Conservation (phyloP, 192 early-diverging fungal genomes). For the Podila verticillata region DNA sequence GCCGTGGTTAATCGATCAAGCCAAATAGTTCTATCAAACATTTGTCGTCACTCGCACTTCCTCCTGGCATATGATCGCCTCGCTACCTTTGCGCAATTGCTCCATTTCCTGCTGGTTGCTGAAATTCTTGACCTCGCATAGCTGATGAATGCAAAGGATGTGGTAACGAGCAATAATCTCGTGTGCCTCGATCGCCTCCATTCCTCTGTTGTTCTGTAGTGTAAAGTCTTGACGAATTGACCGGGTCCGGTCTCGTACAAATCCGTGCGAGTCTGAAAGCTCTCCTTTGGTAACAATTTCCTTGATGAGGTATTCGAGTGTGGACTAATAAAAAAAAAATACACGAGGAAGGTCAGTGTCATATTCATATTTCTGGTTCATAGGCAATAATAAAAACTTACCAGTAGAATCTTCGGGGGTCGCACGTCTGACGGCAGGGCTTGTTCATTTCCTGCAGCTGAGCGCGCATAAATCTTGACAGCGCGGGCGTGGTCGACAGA, state of each 20-base stretch:
- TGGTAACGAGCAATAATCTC: conserved; percentile 92
- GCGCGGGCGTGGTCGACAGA: conserved; percentile 70
- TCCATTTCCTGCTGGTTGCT: conserved; percentile 87
- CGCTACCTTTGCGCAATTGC: conserved; percentile 85
- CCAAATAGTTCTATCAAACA: too few relatives aligned
- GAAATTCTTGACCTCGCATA: conserved; percentile 76
- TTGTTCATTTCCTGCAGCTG: conserved; percentile 86
- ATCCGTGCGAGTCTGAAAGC: conserved; percentile 75
- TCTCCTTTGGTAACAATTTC: conserved; percentile 63
- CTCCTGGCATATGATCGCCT: not conserved
- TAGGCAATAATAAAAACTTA: conserved; percentile 33
- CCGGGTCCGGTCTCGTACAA: conserved; percentile 87
- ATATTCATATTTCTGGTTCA: not conserved
- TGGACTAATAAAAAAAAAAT: conserved; percentile 43
- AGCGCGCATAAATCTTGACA: conserved; percentile 87
- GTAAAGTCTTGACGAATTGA: conserved; percentile 90
- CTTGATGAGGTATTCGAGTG: conserved; percentile 74
- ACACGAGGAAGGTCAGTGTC: not conserved
- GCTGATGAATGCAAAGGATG: conserved; percentile 77
- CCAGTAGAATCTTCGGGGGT: conserved; percentile 75
- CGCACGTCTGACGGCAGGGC: conserved; percentile 91
- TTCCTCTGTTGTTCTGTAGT: conserved; percentile 80
- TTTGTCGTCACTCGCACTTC: too few relatives aligned
- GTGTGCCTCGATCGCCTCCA: conserved; percentile 71
- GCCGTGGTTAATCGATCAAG: too few relatives aligned